A percentile compares a stretch with the other conserved stretches of the same genome.
phyloP scores from a whole-genome alignment of 108 stramenopile genomes.

The Nitzschia sp. region DNA sequence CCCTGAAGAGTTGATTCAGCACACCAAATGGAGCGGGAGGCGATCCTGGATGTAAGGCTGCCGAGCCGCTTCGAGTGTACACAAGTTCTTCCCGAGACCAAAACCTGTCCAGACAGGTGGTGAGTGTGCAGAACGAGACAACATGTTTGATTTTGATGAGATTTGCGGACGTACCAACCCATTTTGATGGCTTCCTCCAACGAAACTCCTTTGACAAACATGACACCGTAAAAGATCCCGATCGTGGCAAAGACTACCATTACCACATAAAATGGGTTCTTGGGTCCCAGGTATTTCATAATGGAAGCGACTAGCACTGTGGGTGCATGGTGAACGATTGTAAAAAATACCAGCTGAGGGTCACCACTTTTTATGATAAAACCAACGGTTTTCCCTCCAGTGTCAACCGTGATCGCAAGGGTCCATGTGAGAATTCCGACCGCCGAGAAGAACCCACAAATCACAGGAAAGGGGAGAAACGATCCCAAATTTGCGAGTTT shows the following conservation, averaged over 20 bases:
- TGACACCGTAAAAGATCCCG: constrained; percentile 38
- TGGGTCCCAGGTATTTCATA: constrained; percentile 58
- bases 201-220: constrained; percentile 41
- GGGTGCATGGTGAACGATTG: constrained; percentile 49
- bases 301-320: constrained; percentile 46
- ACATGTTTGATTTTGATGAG: not conserved
- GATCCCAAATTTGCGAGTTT: constrained; percentile 67
- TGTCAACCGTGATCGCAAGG: constrained; percentile 60
- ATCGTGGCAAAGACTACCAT: constrained; percentile 45
- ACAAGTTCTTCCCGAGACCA: constrained; percentile 57
- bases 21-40: constrained; percentile 55
- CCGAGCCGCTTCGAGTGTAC: not conserved
- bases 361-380: constrained; percentile 41
- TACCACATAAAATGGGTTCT: constrained; percentile 52
- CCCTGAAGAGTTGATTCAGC: constrained; percentile 28
- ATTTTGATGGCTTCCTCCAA: constrained; percentile 50
- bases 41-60: not conserved
- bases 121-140: not conserved
- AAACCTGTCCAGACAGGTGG: constrained; percentile 26
- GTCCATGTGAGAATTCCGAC: constrained; percentile 72
- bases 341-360: constrained; percentile 11
- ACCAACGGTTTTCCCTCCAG: constrained; percentile 32
- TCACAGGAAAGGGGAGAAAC: constrained; percentile 64
- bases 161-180: constrained; percentile 23
- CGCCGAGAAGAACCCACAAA: constrained; percentile 80